Conservation (phyloP, 2,329 filamentous ascomycete genomes). For the Neurospora crassa region DNA sequence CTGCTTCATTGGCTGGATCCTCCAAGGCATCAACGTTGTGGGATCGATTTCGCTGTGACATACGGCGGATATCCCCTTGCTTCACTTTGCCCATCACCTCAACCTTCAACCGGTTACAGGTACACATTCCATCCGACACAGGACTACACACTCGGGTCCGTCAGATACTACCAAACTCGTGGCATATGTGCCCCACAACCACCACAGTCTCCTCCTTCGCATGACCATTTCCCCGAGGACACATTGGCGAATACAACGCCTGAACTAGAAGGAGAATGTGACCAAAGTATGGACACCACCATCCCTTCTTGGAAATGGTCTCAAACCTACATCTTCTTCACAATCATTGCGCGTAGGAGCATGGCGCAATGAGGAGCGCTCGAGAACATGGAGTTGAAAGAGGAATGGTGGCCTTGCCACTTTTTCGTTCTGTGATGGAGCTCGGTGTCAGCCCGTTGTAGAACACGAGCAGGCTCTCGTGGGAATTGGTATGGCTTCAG, state of each 20-base stretch:
- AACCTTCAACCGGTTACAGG: neutral
- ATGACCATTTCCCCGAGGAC: neutral
- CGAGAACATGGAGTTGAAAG: neutral
- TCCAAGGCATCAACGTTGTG: neutral
- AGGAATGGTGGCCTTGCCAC: neutral
- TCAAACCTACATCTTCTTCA: neutral
- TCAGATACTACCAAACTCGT: neutral
- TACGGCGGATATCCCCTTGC: neutral
- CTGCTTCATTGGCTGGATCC: neutral
- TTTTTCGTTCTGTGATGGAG: neutral
- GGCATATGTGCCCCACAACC: neutral
- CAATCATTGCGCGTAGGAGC: neutral
- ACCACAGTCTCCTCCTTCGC: neutral
- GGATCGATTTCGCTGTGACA: neutral
- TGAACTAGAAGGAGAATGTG: neutral
- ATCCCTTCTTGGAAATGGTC: neutral
- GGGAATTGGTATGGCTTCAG: neutral
- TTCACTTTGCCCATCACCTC: neutral
- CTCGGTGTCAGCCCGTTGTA: neutral
- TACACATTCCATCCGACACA: neutral
- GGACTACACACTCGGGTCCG: neutral
- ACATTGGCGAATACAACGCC: neutral
- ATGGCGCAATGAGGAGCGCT: neutral
- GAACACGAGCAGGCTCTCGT: neutral
- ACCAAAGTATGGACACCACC: neutral